Evolutionary conservation across 2,329 filamentous ascomycete genomes (phyloP).

Genomic region (Colletotrichum magnum): DNA sequence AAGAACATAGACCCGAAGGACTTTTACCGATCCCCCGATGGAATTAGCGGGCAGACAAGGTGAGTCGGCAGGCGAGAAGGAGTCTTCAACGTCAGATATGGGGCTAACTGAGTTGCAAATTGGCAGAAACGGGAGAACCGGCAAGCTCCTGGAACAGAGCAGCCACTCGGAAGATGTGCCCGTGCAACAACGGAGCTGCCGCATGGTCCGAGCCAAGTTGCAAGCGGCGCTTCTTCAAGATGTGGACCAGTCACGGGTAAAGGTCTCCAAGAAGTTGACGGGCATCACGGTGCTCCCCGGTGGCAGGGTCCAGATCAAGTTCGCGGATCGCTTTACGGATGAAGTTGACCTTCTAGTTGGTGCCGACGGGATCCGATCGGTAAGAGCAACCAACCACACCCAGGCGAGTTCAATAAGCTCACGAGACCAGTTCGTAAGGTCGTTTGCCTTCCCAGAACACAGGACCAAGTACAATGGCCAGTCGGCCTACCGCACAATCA

Average conservation of each 20-base stretch:
- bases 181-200: slow-evolving; percentile 46
- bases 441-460: slow-evolving; percentile 58
- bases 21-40: slow-evolving; percentile 47
- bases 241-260: slow-evolving; percentile 59
- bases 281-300: slow-evolving; percentile 53
- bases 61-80: slow-evolving; percentile 1
- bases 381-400: slow-evolving; percentile 49
- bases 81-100: not conserved
- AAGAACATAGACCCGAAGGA: slow-evolving; percentile 49
- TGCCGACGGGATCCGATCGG: slow-evolving; percentile 67
- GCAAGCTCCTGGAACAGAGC: slow-evolving; percentile 45
- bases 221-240: slow-evolving; percentile 63
- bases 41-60: slow-evolving; percentile 46
- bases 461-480: slow-evolving; percentile 59
- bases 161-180: slow-evolving; percentile 44
- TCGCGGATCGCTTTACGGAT: slow-evolving; percentile 58
- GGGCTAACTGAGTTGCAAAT: not conserved
- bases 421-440: slow-evolving; percentile 53
- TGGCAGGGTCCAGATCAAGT: slow-evolving; percentile 56
- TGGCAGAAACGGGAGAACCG: slow-evolving; percentile 50
- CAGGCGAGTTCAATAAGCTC: not conserved
- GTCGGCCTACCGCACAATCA: slow-evolving; percentile 51
- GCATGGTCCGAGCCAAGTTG: slow-evolving; percentile 54
- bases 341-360: slow-evolving; percentile 64
- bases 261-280: slow-evolving; percentile 60